Evolutionary conservation across 176 grass and related monocot species (phyloP), one percentile per base, ranked within the genome.

Genomic region (Puccinellia tenuiflora): DNA sequence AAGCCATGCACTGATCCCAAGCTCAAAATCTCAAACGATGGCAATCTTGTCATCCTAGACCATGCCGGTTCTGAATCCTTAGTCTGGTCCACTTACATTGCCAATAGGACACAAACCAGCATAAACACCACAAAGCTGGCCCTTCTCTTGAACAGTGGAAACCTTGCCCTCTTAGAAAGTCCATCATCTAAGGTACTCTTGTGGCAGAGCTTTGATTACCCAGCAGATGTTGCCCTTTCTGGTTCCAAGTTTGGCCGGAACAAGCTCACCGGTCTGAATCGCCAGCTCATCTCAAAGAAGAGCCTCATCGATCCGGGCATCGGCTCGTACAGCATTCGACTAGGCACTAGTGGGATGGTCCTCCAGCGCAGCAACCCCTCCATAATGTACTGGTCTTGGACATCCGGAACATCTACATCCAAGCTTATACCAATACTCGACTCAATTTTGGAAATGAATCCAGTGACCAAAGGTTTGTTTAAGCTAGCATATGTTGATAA

Each of bases 241-340:
- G 91, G 81, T 2, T 79, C 75, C 83, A 90, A 85, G 47, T 73
- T 88, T 12, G 90, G 90, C 46, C 61, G 86, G 50, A 79, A 88
- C 78, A 84, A 88, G 59, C 62, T 70, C 17, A 87, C 78, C 10
- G 72, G 81, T 1, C 40, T 90, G 37, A 88, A 46, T 14, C 43
- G 43, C 14, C 43, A 3, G 43, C 43, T 46, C 43, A 46, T 46
- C 43, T 46, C 43, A 14, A 46, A 14, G 43, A 46, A 46, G 43
- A 46, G 43, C 43, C 3, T 46, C 43, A 14, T 14, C 3, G 73
- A 93, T 57, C 91, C 85, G 15, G 55, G 81, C 18, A 48, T 65
- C 5, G 91, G 91, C 12, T 18, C 77, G 1, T 93, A 84, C 61
- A 54, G 70, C 35, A 12, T 75, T 30, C 48, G 46, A 11, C 71